Evolutionary conservation across 2,329 filamentous ascomycete genomes (phyloP), one percentile per base, ranked within the genome.

Genomic region (Aspergillus calidoustus): DNA sequence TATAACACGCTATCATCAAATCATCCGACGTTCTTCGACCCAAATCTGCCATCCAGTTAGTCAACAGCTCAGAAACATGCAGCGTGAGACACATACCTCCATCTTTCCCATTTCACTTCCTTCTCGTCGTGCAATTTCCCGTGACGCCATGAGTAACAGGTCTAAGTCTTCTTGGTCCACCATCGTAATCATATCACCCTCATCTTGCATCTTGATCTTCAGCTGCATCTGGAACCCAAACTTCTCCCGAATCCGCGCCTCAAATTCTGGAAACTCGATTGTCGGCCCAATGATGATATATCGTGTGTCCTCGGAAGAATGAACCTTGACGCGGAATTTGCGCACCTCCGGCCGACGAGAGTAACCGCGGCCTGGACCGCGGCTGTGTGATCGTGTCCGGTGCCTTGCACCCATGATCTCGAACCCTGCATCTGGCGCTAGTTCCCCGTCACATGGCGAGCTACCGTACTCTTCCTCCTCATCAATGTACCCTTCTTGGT

Each of bases 141-240:
- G 91, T 7, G 89, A 88, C 51, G 82, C 85, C 75, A 86, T 85
- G 57, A 98, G 84, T 30, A 92, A 88, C 87, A 97, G 91, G 54
- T 98, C 93, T 65, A 97, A 79, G 80, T 99, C 95, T 72, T 99
- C 95, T 77, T 97, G 92, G 76, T 99, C 95, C 31, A 91, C 93
- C 87, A 99, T 90, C 34, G 94, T 97, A 72, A 99, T 96, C 91
- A 97, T 94, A 72, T 98, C 94, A 3, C 90, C 91, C 59, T 89
- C 84, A 69, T 98, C 95, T 82, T 95, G 95, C 78, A 97, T 89
- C 83, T 93, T 96, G 81, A 97, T 94, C 60, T 87, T 87, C 64
- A 89, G 81, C 59, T 86, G 82, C 59, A 71, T 69, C 38, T 70
- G 72, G 65, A 97, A 83, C 15, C 86, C 89, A 72, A 98, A 97